Conservation (phyloP, 2,329 filamentous ascomycete species). For the Fusarium temperatum region DNA sequence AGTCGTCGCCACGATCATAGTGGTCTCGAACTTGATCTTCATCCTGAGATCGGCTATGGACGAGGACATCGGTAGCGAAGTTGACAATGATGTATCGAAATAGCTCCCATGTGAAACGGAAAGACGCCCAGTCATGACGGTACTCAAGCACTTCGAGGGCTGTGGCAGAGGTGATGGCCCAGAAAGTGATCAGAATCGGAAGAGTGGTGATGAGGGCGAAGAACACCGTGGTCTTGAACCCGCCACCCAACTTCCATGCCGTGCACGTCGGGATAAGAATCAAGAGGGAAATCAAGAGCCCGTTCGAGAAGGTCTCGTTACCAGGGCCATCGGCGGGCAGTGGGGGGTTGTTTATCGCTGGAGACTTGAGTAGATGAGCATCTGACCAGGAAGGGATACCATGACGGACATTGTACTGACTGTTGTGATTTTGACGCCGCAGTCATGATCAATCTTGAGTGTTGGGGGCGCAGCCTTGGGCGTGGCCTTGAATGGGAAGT, state of each 20-base stretch:
- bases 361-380: slow-evolving; percentile 1
- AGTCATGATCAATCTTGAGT: slow-evolving; percentile 10
- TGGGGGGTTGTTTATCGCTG: neutral
- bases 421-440: slow-evolving; percentile 3
- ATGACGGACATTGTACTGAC: neutral
- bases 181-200: slow-evolving; percentile 82
- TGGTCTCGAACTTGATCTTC: slow-evolving; percentile 96
- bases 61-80: slow-evolving; percentile 85
- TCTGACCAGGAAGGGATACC: neutral
- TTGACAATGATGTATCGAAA: slow-evolving; percentile 85
- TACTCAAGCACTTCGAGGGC: slow-evolving; percentile 88
- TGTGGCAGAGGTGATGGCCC: slow-evolving; percentile 78
- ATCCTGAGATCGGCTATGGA: slow-evolving; percentile 90
- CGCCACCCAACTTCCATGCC: slow-evolving; percentile 81
- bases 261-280: neutral
- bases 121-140: slow-evolving; percentile 93
- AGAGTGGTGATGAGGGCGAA: slow-evolving; percentile 78
- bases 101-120: slow-evolving; percentile 82
- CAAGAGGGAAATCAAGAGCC: slow-evolving; percentile 5
- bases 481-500: slow-evolving; percentile 1
- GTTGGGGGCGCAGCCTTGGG: neutral
- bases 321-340: slow-evolving; percentile 8
- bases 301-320: slow-evolving; percentile 7
- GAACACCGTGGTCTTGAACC: slow-evolving; percentile 88
- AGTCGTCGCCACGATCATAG: slow-evolving; percentile 95